These are phyloP conservation scores for Euphorbia schlechtendalii DNA, from an alignment of 441 rosid genomes.

Conservation along the genomic window DNA sequence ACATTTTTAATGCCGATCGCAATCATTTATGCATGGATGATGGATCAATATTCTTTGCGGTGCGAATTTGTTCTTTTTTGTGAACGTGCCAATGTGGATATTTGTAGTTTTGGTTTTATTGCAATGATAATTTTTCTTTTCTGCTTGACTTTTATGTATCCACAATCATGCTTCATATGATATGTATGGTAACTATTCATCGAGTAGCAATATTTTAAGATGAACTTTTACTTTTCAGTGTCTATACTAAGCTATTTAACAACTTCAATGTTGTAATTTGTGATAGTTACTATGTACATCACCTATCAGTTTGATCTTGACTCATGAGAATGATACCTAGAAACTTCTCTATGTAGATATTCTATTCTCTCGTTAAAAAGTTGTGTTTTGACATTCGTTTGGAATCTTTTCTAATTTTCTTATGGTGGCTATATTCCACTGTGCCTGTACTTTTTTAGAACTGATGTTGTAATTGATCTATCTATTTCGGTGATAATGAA, in stretches of 20 bases:
- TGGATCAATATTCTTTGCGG: neutral
- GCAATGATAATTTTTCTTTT: neutral
- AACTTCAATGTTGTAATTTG: neutral
- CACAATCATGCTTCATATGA: neutral
- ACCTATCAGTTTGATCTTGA: neutral
- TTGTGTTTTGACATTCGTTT: neutral
- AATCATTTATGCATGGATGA: neutral
- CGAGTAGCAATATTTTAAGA: neutral
- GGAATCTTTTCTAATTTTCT: too few species aligned
- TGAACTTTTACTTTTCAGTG: neutral
- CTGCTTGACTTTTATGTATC: neutral
- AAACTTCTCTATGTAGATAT: neutral
- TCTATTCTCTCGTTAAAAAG: neutral
- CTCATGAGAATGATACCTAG: neutral
- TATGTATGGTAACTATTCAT: neutral
- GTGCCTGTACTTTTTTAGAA: neutral
- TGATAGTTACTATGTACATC: neutral
- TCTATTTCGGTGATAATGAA: neutral
- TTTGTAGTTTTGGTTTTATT: neutral
- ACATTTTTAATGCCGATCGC: neutral
- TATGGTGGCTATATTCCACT: neutral
- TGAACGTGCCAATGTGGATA: too few species aligned
- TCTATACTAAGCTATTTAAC: neutral
- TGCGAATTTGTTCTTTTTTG: neutral
- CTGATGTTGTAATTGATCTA: neutral